Evolutionary conservation across 441 rosid species (phyloP).

Genomic region (Biscutella laevigata): DNA sequence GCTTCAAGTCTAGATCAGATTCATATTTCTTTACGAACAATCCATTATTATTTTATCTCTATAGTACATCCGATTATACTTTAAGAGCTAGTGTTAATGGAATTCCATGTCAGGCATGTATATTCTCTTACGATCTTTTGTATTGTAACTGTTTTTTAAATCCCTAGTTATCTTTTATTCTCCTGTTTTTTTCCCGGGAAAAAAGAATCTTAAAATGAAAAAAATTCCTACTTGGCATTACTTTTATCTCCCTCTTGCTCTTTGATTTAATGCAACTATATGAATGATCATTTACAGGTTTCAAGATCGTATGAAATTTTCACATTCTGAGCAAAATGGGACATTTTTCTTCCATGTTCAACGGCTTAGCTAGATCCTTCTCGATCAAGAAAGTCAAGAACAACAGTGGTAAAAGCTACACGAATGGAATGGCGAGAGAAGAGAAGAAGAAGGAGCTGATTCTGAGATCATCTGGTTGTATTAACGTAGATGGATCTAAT

Average conservation of each 20-base stretch:
- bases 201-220: slow-evolving; percentile 19
- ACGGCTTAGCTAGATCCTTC: slow-evolving; percentile 56
- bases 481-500: slow-evolving; percentile 50
- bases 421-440: slow-evolving; percentile 62
- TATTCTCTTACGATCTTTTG: slow-evolving; percentile 35
- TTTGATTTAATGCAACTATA: slow-evolving; percentile 16
- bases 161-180: slow-evolving; percentile 30
- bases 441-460: slow-evolving; percentile 71
- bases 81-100: slow-evolving; percentile 30
- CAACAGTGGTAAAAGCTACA: slow-evolving; percentile 34
- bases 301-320: slow-evolving; percentile 8
- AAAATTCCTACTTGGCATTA: slow-evolving; percentile 18
- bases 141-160: slow-evolving; percentile 35
- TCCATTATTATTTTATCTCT: slow-evolving; percentile 8
- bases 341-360: slow-evolving; percentile 73
- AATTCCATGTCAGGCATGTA: slow-evolving; percentile 56
- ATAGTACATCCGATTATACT: slow-evolving; percentile 1
- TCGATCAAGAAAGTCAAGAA: slow-evolving; percentile 38
- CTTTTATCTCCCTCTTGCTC: slow-evolving; percentile 25
- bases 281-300: slow-evolving; percentile 19
- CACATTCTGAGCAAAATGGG: slow-evolving; percentile 39
- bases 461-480: slow-evolving; percentile 59
- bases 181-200: slow-evolving; percentile 27
- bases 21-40: slow-evolving; percentile 22
- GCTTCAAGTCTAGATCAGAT: slow-evolving; percentile 26